A percentile compares a stretch with the other conserved stretches of the same genome.
Evolutionary conservation across 257 asterid genomes (phyloP).

Genomic region (Nicotiana paniculata): DNA sequence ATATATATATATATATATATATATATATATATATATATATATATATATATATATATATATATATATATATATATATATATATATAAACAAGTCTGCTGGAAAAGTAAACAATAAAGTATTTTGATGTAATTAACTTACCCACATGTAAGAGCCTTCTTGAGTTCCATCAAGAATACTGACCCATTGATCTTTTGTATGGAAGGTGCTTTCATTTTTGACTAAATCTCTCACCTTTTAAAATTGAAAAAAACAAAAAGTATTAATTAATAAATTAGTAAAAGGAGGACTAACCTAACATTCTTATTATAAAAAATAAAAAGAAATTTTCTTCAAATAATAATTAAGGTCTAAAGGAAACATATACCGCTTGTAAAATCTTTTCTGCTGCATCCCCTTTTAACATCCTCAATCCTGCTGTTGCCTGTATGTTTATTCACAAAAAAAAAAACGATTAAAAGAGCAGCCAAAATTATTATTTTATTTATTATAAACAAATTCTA

Average conservation of each 20-base stretch:
- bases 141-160: constrained; percentile 77
- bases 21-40: no score
- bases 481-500: not conserved
- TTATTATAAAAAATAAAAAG: not conserved
- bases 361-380: constrained; percentile 72
- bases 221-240: constrained; percentile 56
- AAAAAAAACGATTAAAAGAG: not conserved
- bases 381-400: constrained; percentile 74
- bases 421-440: constrained; percentile 35
- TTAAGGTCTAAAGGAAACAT: not conserved
- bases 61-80: no score
- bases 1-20: no score
- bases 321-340: not conserved
- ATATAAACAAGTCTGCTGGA: no score
- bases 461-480: not conserved
- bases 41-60: no score
- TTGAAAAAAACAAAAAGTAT: not conserved
- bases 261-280: not conserved
- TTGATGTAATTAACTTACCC: constrained; percentile 42
- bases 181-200: constrained; percentile 59
- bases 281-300: not conserved
- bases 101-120: no score
- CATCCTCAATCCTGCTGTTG: constrained; percentile 87
- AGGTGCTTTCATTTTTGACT: constrained; percentile 55
- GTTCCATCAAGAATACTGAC: constrained; percentile 66